phyloP scores from a whole-genome alignment of 1,139 yeast genomes.

The Zygoascus meyerae region DNA sequence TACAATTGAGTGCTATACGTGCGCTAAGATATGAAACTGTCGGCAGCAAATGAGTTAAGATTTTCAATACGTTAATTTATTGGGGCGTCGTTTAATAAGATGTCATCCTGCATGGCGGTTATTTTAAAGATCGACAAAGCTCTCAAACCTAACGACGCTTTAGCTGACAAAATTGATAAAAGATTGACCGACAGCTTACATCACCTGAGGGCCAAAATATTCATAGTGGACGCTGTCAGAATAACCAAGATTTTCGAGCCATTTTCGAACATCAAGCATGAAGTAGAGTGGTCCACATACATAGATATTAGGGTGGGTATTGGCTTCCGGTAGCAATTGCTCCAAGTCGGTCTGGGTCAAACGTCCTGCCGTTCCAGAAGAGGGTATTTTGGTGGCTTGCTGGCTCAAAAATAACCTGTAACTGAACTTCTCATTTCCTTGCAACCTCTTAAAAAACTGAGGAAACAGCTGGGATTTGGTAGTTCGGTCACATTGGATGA shows the following conservation, averaged over 20 bases:
- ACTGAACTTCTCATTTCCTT: constrained; percentile 16
- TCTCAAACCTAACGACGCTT: too few relatives aligned
- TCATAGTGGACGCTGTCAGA: constrained; percentile 12
- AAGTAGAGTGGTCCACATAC: constrained; percentile 23
- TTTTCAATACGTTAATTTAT: too few relatives aligned
- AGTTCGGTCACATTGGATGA: constrained; percentile 25
- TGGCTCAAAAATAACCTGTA: constrained; percentile 20
- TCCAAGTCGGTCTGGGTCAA: constrained; percentile 9
- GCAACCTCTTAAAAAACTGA: constrained; percentile 16
- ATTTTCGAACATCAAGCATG: constrained; percentile 17
- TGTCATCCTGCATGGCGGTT: too few relatives aligned
- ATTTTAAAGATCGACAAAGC: too few relatives aligned
- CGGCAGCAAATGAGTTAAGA: too few relatives aligned
- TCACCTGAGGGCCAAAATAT: constrained; percentile 15
- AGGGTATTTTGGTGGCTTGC: constrained; percentile 6
- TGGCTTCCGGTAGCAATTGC: constrained; percentile 16
- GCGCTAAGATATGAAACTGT: too few relatives aligned
- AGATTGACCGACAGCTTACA: too few relatives aligned
- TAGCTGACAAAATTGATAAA: too few relatives aligned
- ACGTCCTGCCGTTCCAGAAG: constrained; percentile 8
- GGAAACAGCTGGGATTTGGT: constrained; percentile 21
- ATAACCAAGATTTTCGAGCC: constrained; percentile 8
- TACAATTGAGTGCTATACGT: too few relatives aligned
- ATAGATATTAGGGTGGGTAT: constrained; percentile 19
- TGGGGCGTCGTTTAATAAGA: too few relatives aligned